These are phyloP conservation scores for Pyrus bretschneideri DNA, from an alignment of 306 rosid genomes.

Conservation along the genomic window DNA sequence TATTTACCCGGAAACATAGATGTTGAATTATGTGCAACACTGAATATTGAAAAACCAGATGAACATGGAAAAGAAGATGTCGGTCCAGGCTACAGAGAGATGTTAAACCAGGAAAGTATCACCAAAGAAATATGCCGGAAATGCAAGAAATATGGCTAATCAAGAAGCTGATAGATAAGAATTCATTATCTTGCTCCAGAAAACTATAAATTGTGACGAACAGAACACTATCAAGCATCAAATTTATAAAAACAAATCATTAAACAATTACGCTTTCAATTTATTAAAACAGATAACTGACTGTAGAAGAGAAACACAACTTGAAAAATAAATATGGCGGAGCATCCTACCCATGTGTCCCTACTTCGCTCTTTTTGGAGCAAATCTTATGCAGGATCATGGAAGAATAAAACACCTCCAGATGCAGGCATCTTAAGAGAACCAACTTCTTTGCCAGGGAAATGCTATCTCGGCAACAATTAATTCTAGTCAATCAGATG, in stretches of 20 bases:
- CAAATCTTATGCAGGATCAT: slow-evolving; percentile 36
- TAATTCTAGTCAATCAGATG: slow-evolving; percentile 42
- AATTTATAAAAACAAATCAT: slow-evolving; percentile 17
- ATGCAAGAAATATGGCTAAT: background rate
- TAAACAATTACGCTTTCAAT: slow-evolving; percentile 36
- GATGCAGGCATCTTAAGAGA: slow-evolving; percentile 43
- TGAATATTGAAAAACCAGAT: background rate
- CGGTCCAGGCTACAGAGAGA: background rate
- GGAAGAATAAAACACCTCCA: slow-evolving; percentile 40
- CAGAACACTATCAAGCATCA: slow-evolving; percentile 9
- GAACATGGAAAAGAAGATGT: background rate
- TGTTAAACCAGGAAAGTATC: background rate
- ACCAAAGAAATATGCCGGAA: background rate
- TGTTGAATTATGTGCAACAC: background rate
- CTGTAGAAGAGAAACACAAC: slow-evolving; percentile 14
- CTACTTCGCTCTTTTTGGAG: slow-evolving; percentile 38
- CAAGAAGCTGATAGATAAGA: background rate
- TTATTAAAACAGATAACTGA: slow-evolving; percentile 51
- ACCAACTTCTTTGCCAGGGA: slow-evolving; percentile 40
- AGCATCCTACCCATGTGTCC: slow-evolving; percentile 27
- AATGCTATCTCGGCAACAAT: slow-evolving; percentile 43
- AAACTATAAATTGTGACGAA: slow-evolving; percentile 4
- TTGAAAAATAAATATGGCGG: slow-evolving; percentile 9
- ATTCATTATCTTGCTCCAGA: slow-evolving; percentile 10
- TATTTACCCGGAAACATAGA: background rate